Conservation (phyloP, 257 asterid species). For the Penstemon davidsonii region DNA sequence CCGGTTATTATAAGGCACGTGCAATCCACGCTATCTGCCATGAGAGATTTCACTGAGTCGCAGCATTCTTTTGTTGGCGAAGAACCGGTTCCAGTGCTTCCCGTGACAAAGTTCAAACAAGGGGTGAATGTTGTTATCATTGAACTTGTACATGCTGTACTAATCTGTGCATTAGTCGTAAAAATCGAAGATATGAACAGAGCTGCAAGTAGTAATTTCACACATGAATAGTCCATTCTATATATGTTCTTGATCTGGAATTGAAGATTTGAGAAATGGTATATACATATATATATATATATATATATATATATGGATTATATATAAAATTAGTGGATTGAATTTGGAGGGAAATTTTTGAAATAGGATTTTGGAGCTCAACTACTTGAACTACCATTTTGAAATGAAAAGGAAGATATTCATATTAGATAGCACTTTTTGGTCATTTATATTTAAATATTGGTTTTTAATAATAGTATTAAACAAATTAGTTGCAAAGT, state of each 20-base stretch:
- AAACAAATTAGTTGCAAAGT: slow-evolving; percentile 19
- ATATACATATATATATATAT: neutral
- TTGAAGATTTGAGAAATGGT: neutral
- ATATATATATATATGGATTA: slow-evolving; percentile 21
- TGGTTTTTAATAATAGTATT: neutral
- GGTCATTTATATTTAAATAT: neutral
- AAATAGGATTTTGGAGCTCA: slow-evolving; percentile 54
- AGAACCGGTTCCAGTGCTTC: slow-evolving; percentile 52
- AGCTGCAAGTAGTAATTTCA: slow-evolving; percentile 21
- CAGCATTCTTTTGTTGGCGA: slow-evolving; percentile 63
- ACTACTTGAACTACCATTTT: slow-evolving; percentile 48
- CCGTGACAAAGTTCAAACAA: slow-evolving; percentile 61
- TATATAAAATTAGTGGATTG: slow-evolving; percentile 17
- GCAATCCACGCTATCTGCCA: slow-evolving; percentile 55
- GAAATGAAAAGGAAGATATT: slow-evolving; percentile 18
- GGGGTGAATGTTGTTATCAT: slow-evolving; percentile 58
- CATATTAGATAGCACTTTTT: slow-evolving; percentile 25
- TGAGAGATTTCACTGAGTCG: slow-evolving; percentile 50
- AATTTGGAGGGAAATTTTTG: slow-evolving; percentile 35
- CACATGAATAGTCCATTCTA: slow-evolving; percentile 25
- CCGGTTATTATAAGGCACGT: slow-evolving; percentile 69
- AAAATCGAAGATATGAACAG: slow-evolving; percentile 22
- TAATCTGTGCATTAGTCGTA: slow-evolving; percentile 49
- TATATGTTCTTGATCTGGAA: neutral
- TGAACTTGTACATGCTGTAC: slow-evolving; percentile 58